Percentiles rank a stretch among this genome's conserved stretches.
Evolutionary conservation across 306 rosid species (phyloP).

Genomic region (Purshia tridentata): DNA sequence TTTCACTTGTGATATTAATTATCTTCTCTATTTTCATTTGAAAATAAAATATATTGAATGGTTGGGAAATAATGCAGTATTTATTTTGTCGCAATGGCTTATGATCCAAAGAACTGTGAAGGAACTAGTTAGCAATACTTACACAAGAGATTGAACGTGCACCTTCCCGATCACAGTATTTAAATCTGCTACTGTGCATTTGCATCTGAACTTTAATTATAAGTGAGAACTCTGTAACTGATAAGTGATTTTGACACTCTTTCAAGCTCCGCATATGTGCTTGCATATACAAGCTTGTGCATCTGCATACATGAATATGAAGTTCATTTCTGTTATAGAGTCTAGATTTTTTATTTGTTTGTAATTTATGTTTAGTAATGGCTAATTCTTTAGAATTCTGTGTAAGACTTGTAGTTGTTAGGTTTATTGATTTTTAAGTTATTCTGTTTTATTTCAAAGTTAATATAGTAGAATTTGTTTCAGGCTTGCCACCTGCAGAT

Average conservation of each 20-base stretch:
- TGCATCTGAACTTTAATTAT: not conserved
- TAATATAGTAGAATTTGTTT: conserved; percentile 31
- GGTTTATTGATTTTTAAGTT: conserved; percentile 1
- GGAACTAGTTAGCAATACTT: not conserved
- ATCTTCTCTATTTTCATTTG: not conserved
- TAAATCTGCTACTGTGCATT: not conserved
- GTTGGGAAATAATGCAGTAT: not conserved
- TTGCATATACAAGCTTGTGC: not conserved
- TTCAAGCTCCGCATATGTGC: not conserved
- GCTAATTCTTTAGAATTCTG: not conserved
- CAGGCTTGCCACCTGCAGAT: conserved; percentile 70
- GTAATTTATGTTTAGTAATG: not conserved
- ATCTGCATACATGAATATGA: not conserved
- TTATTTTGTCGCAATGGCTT: not conserved
- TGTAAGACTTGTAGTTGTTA: not conserved
- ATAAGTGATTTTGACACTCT: not conserved
- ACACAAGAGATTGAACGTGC: not conserved
- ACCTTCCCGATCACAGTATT: not conserved
- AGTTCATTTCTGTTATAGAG: not conserved
- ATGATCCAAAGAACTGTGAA: not conserved
- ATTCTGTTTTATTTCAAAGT: not conserved
- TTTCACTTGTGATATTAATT: not conserved
- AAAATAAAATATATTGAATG: not conserved
- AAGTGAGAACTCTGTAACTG: not conserved
- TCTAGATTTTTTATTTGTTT: not conserved